A percentile compares a stretch with the other conserved stretches of the same genome.
phyloP scores from a whole-genome alignment of 441 rosid genomes.

The Hura crepitans region DNA sequence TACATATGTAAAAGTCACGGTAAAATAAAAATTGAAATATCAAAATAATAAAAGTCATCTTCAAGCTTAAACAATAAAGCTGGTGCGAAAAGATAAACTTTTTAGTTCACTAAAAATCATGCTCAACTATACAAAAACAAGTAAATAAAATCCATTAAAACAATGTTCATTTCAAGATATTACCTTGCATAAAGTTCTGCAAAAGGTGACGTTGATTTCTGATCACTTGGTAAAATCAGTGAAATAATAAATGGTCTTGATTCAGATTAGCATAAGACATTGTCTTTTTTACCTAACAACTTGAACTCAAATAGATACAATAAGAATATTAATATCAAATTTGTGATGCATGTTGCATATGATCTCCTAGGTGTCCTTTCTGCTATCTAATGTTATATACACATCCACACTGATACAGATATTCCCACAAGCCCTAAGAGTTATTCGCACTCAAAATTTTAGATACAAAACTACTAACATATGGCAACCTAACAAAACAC shows the following conservation, averaged over 20 bases:
- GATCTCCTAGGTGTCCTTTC: slow-evolving; percentile 10
- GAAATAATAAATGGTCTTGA: neutral
- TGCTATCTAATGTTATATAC: neutral
- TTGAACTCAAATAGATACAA: neutral
- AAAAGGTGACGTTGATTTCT: neutral
- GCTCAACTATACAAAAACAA: neutral
- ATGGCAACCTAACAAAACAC: neutral
- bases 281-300: neutral
- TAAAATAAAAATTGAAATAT: neutral
- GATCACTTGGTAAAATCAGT: neutral
- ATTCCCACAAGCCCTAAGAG: slow-evolving; percentile 4
- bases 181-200: neutral
- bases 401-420: slow-evolving; percentile 11
- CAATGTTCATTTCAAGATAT: neutral
- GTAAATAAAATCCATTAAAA: slow-evolving; percentile 5
- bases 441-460: neutral
- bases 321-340: neutral
- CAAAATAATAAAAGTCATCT: no score
- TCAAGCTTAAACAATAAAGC: neutral
- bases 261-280: neutral
- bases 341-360: neutral
- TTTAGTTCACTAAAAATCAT: slow-evolving; percentile 3
- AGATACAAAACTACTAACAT: neutral
- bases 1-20: neutral
- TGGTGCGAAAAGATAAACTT: neutral